These are phyloP conservation scores for Bisporella sp. DNA, from an alignment of 2,329 filamentous ascomycete species.

Conservation along the genomic window DNA sequence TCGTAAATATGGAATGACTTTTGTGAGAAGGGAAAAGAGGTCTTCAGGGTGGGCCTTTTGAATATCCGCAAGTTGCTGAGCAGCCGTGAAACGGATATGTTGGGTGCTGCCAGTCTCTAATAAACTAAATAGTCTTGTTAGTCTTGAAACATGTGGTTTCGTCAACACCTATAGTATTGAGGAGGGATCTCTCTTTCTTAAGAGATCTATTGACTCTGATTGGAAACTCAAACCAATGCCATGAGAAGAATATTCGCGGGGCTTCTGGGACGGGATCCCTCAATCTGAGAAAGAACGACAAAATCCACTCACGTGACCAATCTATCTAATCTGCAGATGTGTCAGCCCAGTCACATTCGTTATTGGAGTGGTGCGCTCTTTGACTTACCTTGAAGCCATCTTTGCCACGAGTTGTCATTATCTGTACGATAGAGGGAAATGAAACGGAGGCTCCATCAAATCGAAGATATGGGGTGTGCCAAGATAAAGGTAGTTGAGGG, in stretches of 20 bases:
- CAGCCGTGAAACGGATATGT: conserved; percentile 92
- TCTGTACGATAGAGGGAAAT: conserved; percentile 10
- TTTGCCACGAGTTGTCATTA: conserved; percentile 20
- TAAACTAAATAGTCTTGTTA: conserved; percentile 32
- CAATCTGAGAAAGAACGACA: background rate
- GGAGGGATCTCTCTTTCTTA: too few relatives aligned
- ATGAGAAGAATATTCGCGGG: too few relatives aligned
- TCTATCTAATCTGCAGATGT: conserved; percentile 61
- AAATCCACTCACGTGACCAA: conserved; percentile 71
- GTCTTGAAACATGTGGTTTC: background rate
- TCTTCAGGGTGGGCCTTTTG: conserved; percentile 98
- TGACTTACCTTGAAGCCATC: conserved; percentile 30
- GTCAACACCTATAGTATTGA: too few relatives aligned
- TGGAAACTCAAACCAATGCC: too few relatives aligned
- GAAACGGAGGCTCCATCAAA: conserved; percentile 10
- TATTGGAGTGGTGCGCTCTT: conserved; percentile 1
- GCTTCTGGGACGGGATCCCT: too few relatives aligned
- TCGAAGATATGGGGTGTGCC: too few relatives aligned
- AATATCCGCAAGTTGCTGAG: conserved; percentile 93
- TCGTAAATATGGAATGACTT: conserved; percentile 90
- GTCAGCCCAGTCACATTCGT: conserved; percentile 14
- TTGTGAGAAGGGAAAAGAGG: conserved; percentile 86
- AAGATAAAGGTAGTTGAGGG: too few relatives aligned
- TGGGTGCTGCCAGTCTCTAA: conserved; percentile 96
- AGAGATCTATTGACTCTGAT: too few relatives aligned